Base-by-base conservation (phyloP, 2,329 filamentous ascomycete genomes). In the Fusarium sp. region DNA sequence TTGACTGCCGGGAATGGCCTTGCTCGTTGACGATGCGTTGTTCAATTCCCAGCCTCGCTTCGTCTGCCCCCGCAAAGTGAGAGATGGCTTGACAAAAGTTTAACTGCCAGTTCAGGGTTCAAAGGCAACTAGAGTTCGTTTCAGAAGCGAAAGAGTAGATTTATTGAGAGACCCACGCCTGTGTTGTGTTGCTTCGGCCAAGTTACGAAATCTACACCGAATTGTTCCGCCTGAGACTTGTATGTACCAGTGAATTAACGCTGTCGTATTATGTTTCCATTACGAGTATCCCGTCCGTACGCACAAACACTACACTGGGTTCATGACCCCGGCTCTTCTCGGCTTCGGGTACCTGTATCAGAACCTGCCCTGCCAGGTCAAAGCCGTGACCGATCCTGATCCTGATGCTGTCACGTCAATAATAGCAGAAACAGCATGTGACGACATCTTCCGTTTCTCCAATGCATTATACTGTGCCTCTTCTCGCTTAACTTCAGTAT, bases 341-440 rank as follows among this genome's bases (percentile, higher is more conserved):
- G 44, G 44, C 28, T 24, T 71, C 70, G 70, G 69, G 67, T 74
- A 72, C 72, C 71, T 74, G 71, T 69, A 44, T 74, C 71, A 47
- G 39, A 50, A 28, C 36, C 48, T 36, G 54, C 67, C 36, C 48
- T 36, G 54, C 67, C 63, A 63, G 58, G 56, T 66, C 26, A 28
- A 56, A 60, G 22, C 22, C 48, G 10, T 28, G 20, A 39, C 58
- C 26, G n/a, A 48, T 61, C 36, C 35, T 54, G 66, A 67, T 47
- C 24, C 65, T 57, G 65, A 44, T 35, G 17, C 44, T 63, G 56
- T 71, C 66, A 70, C 26, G 26, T n/a, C 45, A 48, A 30, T n/a
- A 59, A 67, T 65, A 47, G 63, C 63, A 50, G 63, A 69, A 70
- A 63, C 61, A 71, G 60, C 47, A 47, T 50, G 54, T 53, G 50